A percentile compares a stretch with the other conserved stretches of the same genome.
Conservation (phyloP, 164 flowering plant genomes). For the Sedum album region DNA sequence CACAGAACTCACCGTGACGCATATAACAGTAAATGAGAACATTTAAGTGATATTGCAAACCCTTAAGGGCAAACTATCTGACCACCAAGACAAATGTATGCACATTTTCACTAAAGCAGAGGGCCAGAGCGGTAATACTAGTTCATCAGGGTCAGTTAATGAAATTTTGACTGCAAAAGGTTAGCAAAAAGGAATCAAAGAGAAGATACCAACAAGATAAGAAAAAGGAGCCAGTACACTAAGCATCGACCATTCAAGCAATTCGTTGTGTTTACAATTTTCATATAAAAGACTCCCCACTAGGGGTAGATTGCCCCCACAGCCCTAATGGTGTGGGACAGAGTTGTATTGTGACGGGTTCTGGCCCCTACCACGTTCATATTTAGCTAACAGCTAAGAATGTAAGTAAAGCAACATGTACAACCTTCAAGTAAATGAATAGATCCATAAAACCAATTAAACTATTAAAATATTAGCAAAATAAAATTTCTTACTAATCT, state of each 20-base stretch:
- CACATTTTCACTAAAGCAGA: too few relatives aligned
- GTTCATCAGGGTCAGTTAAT: background rate
- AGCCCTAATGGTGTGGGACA: background rate
- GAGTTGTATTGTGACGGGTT: slow-evolving; percentile 13
- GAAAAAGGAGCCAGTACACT: background rate
- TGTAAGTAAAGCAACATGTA: slow-evolving; percentile 11
- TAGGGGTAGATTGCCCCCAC: slow-evolving; percentile 15
- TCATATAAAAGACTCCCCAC: slow-evolving; percentile 4
- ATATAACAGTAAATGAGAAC: too few relatives aligned
- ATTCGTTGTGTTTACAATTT: slow-evolving; percentile 9
- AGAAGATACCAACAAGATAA: slow-evolving; percentile 8
- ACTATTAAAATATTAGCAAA: too few relatives aligned
- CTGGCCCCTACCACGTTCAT: slow-evolving; percentile 24
- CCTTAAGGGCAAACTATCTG: too few relatives aligned
- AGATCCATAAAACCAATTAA: too few relatives aligned
- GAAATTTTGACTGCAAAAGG: background rate
- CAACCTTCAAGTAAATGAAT: too few relatives aligned
- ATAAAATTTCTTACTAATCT: too few relatives aligned
- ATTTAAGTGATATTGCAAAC: too few relatives aligned
- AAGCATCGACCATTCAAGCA: slow-evolving; percentile 14
- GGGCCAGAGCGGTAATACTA: too few relatives aligned
- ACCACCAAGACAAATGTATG: background rate
- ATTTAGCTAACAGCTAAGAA: slow-evolving; percentile 42
- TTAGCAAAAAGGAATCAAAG: background rate
- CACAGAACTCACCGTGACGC: too few relatives aligned